phyloP scores from a whole-genome alignment of 768 basidiomycete genomes.

The Macrocybe gigantea region DNA sequence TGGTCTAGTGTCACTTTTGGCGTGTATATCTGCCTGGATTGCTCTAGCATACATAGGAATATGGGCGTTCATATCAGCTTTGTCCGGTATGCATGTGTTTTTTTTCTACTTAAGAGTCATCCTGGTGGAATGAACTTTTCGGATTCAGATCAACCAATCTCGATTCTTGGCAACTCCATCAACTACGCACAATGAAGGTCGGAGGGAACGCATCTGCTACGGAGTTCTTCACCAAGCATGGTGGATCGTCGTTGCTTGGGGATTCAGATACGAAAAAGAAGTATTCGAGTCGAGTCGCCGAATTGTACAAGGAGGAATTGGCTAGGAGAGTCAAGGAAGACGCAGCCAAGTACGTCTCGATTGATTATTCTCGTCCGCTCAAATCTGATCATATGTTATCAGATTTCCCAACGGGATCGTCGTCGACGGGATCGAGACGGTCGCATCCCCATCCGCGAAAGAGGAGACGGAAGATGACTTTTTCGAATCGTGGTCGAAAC shows the following conservation, averaged over 20 bases:
- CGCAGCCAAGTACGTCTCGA: conserved; percentile 43
- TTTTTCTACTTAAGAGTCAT: neutral
- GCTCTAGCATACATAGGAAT: conserved; percentile 91
- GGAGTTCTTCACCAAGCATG: conserved; percentile 89
- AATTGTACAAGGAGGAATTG: conserved; percentile 90
- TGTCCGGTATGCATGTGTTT: conserved; percentile 60
- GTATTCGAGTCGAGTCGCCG: conserved; percentile 79
- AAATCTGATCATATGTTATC: conserved; percentile 1
- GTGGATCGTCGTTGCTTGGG: conserved; percentile 61
- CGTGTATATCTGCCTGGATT: conserved; percentile 96
- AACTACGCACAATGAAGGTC: conserved; percentile 94
- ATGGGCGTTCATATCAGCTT: conserved; percentile 99
- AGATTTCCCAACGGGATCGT: conserved; percentile 76
- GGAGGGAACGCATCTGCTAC: conserved; percentile 85
- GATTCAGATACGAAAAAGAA: conserved; percentile 84
- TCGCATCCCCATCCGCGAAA: conserved; percentile 30
- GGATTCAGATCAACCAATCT: conserved; percentile 84
- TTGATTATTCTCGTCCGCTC: neutral
- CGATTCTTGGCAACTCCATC: conserved; percentile 87
- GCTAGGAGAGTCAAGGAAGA: conserved; percentile 78
- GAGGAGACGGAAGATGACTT: conserved; percentile 80
- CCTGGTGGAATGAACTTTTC: conserved; percentile 3
- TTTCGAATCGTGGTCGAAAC: conserved; percentile 96
- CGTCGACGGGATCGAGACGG: conserved; percentile 73
- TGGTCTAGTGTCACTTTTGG: conserved; percentile 98